Percentiles rank a stretch among this genome's conserved stretches.
Evolutionary conservation across 2,329 filamentous ascomycete genomes (phyloP).

Genomic region (Periconia sp.): DNA sequence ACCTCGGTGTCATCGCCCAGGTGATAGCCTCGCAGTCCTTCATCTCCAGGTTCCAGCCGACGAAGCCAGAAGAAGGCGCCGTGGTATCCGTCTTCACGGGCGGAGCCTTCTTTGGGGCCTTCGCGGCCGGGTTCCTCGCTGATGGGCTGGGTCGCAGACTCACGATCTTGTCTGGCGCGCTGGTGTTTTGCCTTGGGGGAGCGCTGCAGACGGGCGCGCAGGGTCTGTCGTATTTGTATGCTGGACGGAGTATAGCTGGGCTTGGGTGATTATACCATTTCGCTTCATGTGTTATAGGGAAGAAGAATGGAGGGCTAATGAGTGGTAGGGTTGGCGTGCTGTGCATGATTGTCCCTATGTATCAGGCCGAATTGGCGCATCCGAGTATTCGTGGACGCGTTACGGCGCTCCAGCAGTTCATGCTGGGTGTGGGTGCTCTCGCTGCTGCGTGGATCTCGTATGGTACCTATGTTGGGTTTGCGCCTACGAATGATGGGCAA

Average conservation of each 20-base stretch:
- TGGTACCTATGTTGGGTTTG: conserved; percentile 57
- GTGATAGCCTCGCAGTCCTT: conserved; percentile 54
- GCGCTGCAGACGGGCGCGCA: conserved; percentile 71
- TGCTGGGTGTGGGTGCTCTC: conserved; percentile 75
- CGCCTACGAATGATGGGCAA: conserved; percentile 51
- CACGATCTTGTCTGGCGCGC: conserved; percentile 71
- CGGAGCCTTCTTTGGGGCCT: conserved; percentile 71
- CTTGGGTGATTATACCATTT: conserved; percentile 53
- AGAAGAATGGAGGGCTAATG: conserved; percentile 1
- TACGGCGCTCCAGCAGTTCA: conserved; percentile 78
- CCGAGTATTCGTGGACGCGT: conserved; percentile 75
- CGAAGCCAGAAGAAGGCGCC: conserved; percentile 57
- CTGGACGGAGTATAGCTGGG: conserved; percentile 70
- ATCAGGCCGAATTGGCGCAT: conserved; percentile 78
- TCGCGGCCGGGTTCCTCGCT: conserved; percentile 63
- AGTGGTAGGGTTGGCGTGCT: conserved; percentile 58
- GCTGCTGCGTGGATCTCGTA: conserved; percentile 74
- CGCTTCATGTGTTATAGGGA: background rate
- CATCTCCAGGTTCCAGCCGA: conserved; percentile 43
- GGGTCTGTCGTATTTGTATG: conserved; percentile 63
- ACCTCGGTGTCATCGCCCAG: conserved; percentile 62
- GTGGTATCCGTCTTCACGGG: conserved; percentile 79
- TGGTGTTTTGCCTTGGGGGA: conserved; percentile 73
- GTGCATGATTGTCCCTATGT: conserved; percentile 68
- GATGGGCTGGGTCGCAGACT: conserved; percentile 68